Evolutionary conservation across 1,284 basidiomycete genomes (phyloP), one percentile per base, ranked within the genome.

Genomic region (Fereydounia khargensis): DNA sequence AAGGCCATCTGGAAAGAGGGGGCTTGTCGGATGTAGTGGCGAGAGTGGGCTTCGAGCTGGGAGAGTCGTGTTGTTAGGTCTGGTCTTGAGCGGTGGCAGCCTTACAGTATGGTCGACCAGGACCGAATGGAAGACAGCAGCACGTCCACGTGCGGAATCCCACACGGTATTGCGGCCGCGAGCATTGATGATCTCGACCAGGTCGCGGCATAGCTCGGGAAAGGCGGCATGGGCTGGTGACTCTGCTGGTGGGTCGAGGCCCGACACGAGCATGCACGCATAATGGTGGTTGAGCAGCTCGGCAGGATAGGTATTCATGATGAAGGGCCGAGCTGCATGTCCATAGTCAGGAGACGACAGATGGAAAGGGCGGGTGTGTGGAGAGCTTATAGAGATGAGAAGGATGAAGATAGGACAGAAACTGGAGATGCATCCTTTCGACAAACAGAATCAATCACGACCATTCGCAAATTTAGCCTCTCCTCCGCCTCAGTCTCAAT

Each of bases 1-100:
- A 37, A 98, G 79, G 0, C 94, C 94, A 74, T 98, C 94, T 0
- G 94, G 94, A 74, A 89, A 83, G 13, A 95, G 80, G 0, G 94
- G 92, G 0, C 90, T 92, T 1, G 85, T 82, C 0, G 87, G 85
- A 0, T 88, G 89, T 20, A 95, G 78, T 0, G 94, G 94, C 0
- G 89, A 95, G 7, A 97, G 80, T 0, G 91, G 91, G 0, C 91
- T 96, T 75, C 91, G 89, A 39, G 55, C 53, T 9, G 49, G 32
- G 35, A 47, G 42, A 10, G 57, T 41, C 2, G 79, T 71, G 17
- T 45, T 31, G 39, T 44, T 11, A 39, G 79, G 34, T 81, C 78
- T 51, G 85, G 77, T 81, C 77, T 92, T 95, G 35, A 89, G 83
- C 3, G 90, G 88, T 0, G 92, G 92, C 57, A 96, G 88, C 23